Evolutionary conservation across 2,329 filamentous ascomycete species (phyloP).

Genomic region (Pseudocercospora pini-densiflorae): DNA sequence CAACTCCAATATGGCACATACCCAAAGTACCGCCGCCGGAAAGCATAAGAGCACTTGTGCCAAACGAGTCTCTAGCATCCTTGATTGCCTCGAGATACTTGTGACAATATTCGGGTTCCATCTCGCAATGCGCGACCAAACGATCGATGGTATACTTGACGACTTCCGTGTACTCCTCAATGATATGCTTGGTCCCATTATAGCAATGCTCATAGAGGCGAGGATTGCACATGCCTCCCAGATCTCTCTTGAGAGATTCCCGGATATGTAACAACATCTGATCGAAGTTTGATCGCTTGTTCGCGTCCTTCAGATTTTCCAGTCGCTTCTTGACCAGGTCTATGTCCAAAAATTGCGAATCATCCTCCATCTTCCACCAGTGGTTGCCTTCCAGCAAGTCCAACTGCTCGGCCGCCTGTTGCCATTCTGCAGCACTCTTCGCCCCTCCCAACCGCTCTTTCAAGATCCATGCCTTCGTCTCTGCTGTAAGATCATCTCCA

Average conservation of each 20-base stretch:
- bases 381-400: constrained; percentile 30
- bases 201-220: constrained; percentile 28
- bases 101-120: constrained; percentile 16
- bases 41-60: constrained; percentile 31
- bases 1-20: constrained; percentile 33
- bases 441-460: constrained; percentile 22
- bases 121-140: constrained; percentile 27
- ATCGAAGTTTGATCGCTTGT: constrained; percentile 25
- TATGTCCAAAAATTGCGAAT: constrained; percentile 27
- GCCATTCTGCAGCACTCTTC: constrained; percentile 21
- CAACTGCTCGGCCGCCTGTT: constrained; percentile 21
- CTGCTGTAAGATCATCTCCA: constrained; percentile 5
- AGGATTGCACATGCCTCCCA: constrained; percentile 31
- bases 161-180: constrained; percentile 31
- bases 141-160: constrained; percentile 33
- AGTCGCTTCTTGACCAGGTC: constrained; percentile 23
- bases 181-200: constrained; percentile 29
- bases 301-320: constrained; percentile 26
- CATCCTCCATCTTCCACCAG: constrained; percentile 28
- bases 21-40: constrained; percentile 32
- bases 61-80: constrained; percentile 27
- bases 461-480: constrained; percentile 15
- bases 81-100: constrained; percentile 27
- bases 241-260: constrained; percentile 28
- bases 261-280: constrained; percentile 29